Evolutionary conservation across 768 basidiomycete genomes (phyloP).

Genomic region (Suillus subaureus): DNA sequence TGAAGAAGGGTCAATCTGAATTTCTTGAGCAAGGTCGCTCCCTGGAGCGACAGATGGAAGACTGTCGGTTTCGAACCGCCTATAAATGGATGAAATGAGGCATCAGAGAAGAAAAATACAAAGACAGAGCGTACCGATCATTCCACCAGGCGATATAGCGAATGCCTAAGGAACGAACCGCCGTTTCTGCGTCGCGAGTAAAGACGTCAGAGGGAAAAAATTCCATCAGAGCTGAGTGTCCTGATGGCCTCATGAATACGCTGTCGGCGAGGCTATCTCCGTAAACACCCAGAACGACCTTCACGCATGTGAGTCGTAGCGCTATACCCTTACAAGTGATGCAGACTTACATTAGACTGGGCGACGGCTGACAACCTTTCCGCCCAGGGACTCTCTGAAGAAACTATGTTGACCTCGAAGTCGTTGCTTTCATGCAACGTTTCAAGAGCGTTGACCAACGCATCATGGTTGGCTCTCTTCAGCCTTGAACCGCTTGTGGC

Average conservation of each 20-base stretch:
- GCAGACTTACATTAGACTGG: constrained; percentile 60
- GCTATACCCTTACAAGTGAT: constrained; percentile 13
- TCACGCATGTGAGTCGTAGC: constrained; percentile 11
- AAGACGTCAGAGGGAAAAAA: constrained; percentile 73
- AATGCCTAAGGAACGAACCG: constrained; percentile 54
- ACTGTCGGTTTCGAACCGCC: constrained; percentile 36
- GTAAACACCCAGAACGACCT: constrained; percentile 66
- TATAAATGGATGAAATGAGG: constrained; percentile 21
- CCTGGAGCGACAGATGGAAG: constrained; percentile 38
- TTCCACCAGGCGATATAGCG: constrained; percentile 64
- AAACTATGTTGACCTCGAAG: constrained; percentile 59
- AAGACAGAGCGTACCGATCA: constrained; percentile 29
- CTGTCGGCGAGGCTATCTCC: constrained; percentile 66
- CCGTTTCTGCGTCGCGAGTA: constrained; percentile 60
- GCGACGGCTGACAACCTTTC: constrained; percentile 66
- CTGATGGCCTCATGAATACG: constrained; percentile 66
- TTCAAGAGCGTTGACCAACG: constrained; percentile 58
- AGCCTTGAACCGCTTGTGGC: constrained; percentile 53
- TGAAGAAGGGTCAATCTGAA: constrained; percentile 43
- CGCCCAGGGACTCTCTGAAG: constrained; percentile 55
- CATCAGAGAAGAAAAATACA: constrained; percentile 1
- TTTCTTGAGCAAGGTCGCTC: constrained; percentile 21
- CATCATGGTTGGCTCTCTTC: constrained; percentile 55
- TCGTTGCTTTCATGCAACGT: constrained; percentile 52
- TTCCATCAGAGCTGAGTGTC: constrained; percentile 70